Evolutionary conservation across 1,139 yeast species (phyloP).

Genomic region (Blastobotrys petasosporus): DNA sequence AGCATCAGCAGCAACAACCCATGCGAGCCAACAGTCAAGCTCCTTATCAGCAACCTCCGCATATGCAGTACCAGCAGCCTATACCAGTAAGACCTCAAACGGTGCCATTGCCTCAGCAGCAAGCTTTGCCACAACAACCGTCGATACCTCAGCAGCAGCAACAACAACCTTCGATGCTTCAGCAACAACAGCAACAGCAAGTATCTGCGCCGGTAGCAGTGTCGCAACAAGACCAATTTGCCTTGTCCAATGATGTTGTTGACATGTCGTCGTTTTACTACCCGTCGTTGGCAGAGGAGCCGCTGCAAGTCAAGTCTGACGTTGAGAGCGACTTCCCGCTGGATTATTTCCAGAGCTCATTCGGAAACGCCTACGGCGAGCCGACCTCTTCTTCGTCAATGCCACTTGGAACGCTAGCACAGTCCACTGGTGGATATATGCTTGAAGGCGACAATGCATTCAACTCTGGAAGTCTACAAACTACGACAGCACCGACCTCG

Average conservation of each 20-base stretch:
- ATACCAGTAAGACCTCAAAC: background rate
- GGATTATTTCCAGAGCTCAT: slow-evolving; percentile 22
- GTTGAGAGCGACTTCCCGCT: slow-evolving; percentile 29
- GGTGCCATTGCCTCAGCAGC: slow-evolving; percentile 3
- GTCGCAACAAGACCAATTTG: background rate
- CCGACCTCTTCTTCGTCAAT: background rate
- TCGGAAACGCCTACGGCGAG: background rate
- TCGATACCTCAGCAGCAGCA: slow-evolving; percentile 8
- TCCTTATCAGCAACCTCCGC: background rate
- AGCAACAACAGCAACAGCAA: background rate
- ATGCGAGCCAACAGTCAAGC: slow-evolving; percentile 1
- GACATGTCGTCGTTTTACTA: slow-evolving; percentile 1
- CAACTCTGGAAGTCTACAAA: background rate
- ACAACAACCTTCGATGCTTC: slow-evolving; percentile 2
- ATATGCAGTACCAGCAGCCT: background rate
- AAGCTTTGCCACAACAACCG: slow-evolving; percentile 5
- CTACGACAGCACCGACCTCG: background rate
- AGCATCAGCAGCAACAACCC: slow-evolving; percentile 6
- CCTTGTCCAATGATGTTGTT: too few species aligned
- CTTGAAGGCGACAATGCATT: background rate
- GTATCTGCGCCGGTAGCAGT: background rate
- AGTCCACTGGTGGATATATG: too few species aligned
- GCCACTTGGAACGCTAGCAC: background rate
- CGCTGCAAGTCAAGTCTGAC: slow-evolving; percentile 16
- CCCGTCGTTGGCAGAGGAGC: slow-evolving; percentile 14